Evolutionary conservation across 177 flowering plant genomes (phyloP).

Genomic region (Vitis hybrid): DNA sequence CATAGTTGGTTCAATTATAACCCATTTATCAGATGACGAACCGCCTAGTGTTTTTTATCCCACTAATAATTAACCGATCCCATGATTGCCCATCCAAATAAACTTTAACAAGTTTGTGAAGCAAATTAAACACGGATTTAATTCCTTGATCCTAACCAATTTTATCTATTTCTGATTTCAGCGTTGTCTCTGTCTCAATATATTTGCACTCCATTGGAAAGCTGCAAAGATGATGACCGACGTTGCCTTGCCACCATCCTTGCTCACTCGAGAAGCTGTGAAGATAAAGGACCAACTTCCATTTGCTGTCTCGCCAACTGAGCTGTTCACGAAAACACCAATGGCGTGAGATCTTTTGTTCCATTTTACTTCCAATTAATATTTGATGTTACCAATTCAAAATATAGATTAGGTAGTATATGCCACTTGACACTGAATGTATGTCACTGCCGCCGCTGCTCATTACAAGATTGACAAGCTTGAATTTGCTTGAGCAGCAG

Average conservation of each 20-base stretch:
- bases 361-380: no score
- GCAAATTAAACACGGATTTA: neutral
- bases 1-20: neutral
- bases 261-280: neutral
- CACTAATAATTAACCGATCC: neutral
- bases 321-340: no score
- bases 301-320: no score
- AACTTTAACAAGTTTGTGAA: neutral
- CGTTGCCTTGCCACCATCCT: neutral
- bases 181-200: slow-evolving; percentile 84
- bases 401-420: no score
- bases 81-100: neutral
- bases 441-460: no score
- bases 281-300: neutral
- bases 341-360: no score
- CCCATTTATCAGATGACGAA: neutral
- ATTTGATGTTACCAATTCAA: no score
- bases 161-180: slow-evolving; percentile 29
- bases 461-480: no score
- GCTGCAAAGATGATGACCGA: slow-evolving; percentile 47
- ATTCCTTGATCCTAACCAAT: neutral
- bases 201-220: slow-evolving; percentile 87
- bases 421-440: no score
- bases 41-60: neutral
- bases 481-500: no score